phyloP scores from a whole-genome alignment of 331 rosid species.

The Stylosanthes scabra region DNA sequence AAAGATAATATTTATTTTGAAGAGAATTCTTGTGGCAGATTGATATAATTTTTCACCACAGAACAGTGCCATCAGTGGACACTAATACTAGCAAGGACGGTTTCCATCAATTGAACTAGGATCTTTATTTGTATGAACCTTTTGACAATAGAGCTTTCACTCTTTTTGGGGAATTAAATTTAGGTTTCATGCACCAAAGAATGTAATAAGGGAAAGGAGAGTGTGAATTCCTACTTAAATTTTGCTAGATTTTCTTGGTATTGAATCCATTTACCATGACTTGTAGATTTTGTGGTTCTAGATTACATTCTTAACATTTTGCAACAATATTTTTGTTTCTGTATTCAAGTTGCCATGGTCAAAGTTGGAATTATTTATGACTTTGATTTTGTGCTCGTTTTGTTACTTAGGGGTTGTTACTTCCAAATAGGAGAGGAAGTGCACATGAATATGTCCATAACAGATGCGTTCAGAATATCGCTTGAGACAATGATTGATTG shows the following conservation, averaged over 20 bases:
- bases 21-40: conserved; percentile 23
- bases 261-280: conserved; percentile 7
- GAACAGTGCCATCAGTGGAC: conserved; percentile 2
- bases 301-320: conserved; percentile 20
- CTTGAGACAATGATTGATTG: conserved; percentile 67
- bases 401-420: conserved; percentile 76
- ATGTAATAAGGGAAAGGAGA: neutral
- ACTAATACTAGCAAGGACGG: conserved; percentile 11
- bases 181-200: neutral
- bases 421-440: conserved; percentile 77
- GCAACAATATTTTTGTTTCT: conserved; percentile 19
- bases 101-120: neutral
- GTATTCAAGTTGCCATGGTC: conserved; percentile 9
- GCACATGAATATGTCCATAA: conserved; percentile 72
- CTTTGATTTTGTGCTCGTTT: conserved; percentile 42
- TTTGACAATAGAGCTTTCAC: neutral
- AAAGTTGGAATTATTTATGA: conserved; percentile 7
- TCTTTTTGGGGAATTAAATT: neutral
- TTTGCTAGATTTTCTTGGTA: neutral
- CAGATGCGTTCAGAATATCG: conserved; percentile 72
- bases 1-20: neutral
- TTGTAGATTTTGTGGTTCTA: neutral
- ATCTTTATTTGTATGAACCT: conserved; percentile 10
- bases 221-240: neutral
- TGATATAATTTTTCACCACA: conserved; percentile 15